Percentiles rank a stretch among this genome's conserved stretches.
phyloP scores from a whole-genome alignment of 1,284 basidiomycete genomes.

The Vanrija sp. region DNA sequence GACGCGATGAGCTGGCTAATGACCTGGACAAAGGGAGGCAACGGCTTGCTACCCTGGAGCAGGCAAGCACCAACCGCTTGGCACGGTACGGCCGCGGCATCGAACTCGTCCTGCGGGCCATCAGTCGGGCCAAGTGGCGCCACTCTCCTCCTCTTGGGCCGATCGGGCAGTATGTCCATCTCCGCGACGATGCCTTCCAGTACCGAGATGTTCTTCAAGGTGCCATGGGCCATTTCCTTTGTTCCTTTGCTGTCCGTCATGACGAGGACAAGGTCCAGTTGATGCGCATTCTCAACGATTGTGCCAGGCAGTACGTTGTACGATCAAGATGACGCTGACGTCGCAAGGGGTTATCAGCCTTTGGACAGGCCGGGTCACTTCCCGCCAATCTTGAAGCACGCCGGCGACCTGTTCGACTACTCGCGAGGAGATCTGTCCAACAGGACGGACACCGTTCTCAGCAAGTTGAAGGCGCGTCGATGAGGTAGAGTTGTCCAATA shows the following conservation, averaged over 20 bases:
- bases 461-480: conserved; percentile 69
- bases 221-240: conserved; percentile 62
- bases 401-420: conserved; percentile 72
- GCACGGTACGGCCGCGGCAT: conserved; percentile 45
- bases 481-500: not conserved
- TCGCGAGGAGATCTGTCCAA: conserved; percentile 60
- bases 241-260: conserved; percentile 74
- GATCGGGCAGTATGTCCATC: conserved; percentile 73
- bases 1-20: no score
- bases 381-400: not conserved
- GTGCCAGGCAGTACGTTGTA: conserved; percentile 22
- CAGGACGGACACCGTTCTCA: conserved; percentile 68
- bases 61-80: conserved; percentile 54
- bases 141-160: conserved; percentile 77
- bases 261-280: conserved; percentile 63
- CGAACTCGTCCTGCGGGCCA: conserved; percentile 53
- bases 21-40: no score
- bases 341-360: conserved; percentile 22
- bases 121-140: conserved; percentile 60
- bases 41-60: not conserved
- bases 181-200: conserved; percentile 55
- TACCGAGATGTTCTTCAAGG: conserved; percentile 68
- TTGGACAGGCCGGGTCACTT: not conserved
- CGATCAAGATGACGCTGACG: conserved; percentile 55
- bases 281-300: conserved; percentile 58